A percentile compares a stretch with the other conserved stretches of the same genome.
phyloP scores from a whole-genome alignment of 202 grass and related monocot species.

The Digitaria exilis region DNA sequence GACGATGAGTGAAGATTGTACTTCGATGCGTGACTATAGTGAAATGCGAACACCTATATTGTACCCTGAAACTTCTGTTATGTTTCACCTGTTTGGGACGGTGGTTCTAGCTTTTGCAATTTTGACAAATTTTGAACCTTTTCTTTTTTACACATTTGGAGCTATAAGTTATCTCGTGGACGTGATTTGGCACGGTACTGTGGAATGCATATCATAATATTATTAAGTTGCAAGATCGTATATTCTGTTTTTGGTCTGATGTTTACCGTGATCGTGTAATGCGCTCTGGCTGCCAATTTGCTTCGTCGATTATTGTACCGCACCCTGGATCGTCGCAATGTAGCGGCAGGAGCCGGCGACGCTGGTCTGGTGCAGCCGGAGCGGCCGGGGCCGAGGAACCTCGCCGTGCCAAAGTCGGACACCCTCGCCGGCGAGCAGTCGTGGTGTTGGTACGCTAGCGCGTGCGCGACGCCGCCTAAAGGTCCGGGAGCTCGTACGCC shows the following conservation, averaged over 20 bases:
- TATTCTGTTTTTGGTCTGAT: too few species aligned
- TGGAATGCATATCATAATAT: too few species aligned
- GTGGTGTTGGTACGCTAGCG: slow-evolving; percentile 87
- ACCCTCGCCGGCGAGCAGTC: slow-evolving; percentile 70
- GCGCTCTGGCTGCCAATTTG: too few species aligned
- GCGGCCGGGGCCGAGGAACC: slow-evolving; percentile 55
- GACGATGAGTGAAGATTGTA: slow-evolving; percentile 45
- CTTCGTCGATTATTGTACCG: too few species aligned
- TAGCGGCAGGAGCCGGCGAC: slow-evolving; percentile 86
- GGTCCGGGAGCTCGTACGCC: slow-evolving; percentile 78
- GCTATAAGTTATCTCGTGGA: not conserved
- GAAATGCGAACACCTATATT: not conserved
- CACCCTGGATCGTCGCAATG: slow-evolving; percentile 69
- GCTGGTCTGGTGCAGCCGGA: slow-evolving; percentile 51
- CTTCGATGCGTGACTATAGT: not conserved
- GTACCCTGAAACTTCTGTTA: not conserved
- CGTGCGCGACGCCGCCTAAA: slow-evolving; percentile 68
- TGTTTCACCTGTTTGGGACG: not conserved
- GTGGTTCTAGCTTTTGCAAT: slow-evolving; percentile 7
- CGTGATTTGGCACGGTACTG: not conserved
- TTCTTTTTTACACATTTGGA: not conserved
- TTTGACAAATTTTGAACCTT: not conserved
- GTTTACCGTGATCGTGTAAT: too few species aligned
- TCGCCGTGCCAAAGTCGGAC: slow-evolving; percentile 83
- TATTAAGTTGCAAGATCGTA: too few species aligned